Conservation (phyloP, 2,329 filamentous ascomycete species). For the Colletotrichum orbiculare region DNA sequence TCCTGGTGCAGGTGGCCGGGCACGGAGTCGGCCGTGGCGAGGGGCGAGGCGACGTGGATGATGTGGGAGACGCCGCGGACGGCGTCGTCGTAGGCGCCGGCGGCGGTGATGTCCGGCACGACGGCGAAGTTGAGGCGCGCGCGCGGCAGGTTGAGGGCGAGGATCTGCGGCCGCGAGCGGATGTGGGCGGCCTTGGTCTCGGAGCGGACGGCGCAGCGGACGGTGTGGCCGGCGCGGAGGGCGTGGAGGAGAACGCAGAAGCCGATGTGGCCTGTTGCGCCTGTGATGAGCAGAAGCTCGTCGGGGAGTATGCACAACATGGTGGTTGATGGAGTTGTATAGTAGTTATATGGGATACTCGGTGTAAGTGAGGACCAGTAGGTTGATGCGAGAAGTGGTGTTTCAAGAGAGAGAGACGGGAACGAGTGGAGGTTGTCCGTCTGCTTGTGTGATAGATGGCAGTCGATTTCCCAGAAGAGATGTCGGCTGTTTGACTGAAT, state of each 20-base stretch:
- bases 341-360: neutral
- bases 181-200: conserved; percentile 36
- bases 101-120: conserved; percentile 51
- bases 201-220: conserved; percentile 46
- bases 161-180: conserved; percentile 32
- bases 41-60: conserved; percentile 46
- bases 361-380: neutral
- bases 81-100: conserved; percentile 55
- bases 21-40: conserved; percentile 62
- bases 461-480: conserved; percentile 3
- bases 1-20: conserved; percentile 63
- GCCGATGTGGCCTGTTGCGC: conserved; percentile 46
- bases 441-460: conserved; percentile 1
- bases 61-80: conserved; percentile 52
- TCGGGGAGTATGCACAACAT: conserved; percentile 34
- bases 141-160: conserved; percentile 31
- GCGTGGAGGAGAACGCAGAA: conserved; percentile 43
- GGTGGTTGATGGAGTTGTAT: conserved; percentile 2
- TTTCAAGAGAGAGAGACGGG: neutral
- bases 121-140: conserved; percentile 43
- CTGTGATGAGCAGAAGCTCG: conserved; percentile 43
- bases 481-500: neutral
- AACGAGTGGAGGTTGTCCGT: conserved; percentile 21
- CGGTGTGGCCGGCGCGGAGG: conserved; percentile 42
- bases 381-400: neutral